Percentiles rank a stretch among this genome's conserved stretches.
Evolutionary conservation across 192 early-diverging fungal genomes (phyloP).

Genomic region (Backusella tuberculispora): DNA sequence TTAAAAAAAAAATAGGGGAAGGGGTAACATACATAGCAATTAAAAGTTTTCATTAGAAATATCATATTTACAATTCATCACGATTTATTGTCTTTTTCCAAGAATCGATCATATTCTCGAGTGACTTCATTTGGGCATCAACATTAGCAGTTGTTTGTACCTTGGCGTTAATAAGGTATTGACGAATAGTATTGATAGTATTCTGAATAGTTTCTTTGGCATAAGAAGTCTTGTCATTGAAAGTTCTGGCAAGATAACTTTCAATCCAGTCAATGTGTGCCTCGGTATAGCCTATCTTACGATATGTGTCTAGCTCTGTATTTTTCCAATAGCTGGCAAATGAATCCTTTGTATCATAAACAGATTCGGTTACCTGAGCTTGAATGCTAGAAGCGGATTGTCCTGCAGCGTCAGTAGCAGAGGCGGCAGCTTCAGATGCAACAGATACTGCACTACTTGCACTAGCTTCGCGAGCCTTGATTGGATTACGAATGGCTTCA

Average conservation of each 20-base stretch:
- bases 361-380: slow-evolving; percentile 25
- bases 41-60: background rate
- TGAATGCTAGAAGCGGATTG: background rate
- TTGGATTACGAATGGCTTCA: slow-evolving; percentile 3
- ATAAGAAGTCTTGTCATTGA: slow-evolving; percentile 19
- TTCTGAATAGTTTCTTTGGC: slow-evolving; percentile 19
- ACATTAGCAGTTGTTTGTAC: slow-evolving; percentile 19
- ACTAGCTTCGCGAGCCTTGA: background rate
- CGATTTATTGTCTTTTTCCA: slow-evolving; percentile 18
- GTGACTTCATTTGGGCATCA: slow-evolving; percentile 20
- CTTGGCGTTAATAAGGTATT: slow-evolving; percentile 23
- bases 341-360: background rate
- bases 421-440: slow-evolving; percentile 23
- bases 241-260: slow-evolving; percentile 15
- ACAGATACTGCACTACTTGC: background rate
- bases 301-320: slow-evolving; percentile 5
- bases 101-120: slow-evolving; percentile 8
- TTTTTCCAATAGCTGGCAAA: slow-evolving; percentile 24
- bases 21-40: background rate
- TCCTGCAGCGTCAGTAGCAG: slow-evolving; percentile 25
- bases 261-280: slow-evolving; percentile 33
- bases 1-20: slow-evolving; percentile 1
- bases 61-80: slow-evolving; percentile 28
- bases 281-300: slow-evolving; percentile 31
- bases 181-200: slow-evolving; percentile 9